Percentiles rank a stretch among this genome's conserved stretches.
Conservation (phyloP, 768 basidiomycete species). For the Suillus sp. region DNA sequence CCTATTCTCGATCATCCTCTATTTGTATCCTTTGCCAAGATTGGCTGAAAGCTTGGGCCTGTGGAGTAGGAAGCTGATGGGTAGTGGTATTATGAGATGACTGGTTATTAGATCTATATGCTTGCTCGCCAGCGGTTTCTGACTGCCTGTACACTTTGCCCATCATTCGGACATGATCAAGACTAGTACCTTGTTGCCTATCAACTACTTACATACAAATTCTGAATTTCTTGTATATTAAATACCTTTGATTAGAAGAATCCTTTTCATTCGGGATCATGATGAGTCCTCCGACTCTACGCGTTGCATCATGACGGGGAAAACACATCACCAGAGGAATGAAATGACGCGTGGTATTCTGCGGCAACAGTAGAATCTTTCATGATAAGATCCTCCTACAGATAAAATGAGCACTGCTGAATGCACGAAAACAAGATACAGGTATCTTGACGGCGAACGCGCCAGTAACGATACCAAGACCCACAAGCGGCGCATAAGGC, state of each 20-base stretch:
- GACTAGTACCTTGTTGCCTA: background rate
- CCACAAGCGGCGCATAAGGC: slow-evolving; percentile 38
- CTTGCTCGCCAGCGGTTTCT: background rate
- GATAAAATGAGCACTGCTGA: slow-evolving; percentile 3
- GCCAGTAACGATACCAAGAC: slow-evolving; percentile 23
- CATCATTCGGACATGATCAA: background rate
- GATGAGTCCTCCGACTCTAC: background rate
- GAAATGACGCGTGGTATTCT: slow-evolving; percentile 38
- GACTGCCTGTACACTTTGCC: background rate
- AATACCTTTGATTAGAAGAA: background rate
- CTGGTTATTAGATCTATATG: background rate
- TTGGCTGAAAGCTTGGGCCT: slow-evolving; percentile 4
- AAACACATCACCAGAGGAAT: slow-evolving; percentile 27
- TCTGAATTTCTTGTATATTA: background rate
- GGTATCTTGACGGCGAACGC: slow-evolving; percentile 38
- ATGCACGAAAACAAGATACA: background rate
- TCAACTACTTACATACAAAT: background rate
- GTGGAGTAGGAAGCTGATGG: background rate
- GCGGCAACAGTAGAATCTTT: slow-evolving; percentile 24
- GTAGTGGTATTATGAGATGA: background rate
- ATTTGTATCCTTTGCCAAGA: background rate
- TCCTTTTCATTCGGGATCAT: background rate
- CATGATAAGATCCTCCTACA: slow-evolving; percentile 33
- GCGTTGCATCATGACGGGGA: background rate
- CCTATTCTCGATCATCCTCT: background rate